Base-by-base conservation (phyloP, 108 stramenopile species). In the Conticribra guillardii region DNA sequence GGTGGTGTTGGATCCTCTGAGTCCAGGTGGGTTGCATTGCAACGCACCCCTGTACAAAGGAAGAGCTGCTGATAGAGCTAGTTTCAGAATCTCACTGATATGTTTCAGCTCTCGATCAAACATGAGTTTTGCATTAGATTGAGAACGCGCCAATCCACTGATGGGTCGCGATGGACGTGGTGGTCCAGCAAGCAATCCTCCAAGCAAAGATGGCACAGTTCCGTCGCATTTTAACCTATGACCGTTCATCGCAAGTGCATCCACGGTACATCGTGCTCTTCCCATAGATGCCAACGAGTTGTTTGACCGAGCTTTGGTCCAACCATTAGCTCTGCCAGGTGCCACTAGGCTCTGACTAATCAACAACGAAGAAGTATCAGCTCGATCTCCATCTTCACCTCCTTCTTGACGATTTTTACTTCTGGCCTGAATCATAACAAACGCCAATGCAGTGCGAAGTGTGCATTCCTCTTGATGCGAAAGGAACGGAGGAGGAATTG, bases 391-490 rank as follows among this genome's bases (percentile, higher is more conserved):
- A 14, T 27, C 19, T 14, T 5, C 9, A 21, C 53, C 41, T 9
- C 3, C 24, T 5, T 51, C 37, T 0, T 32, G 56, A 19, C 47
- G 65, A 17, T 37, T 46, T 33, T 60, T 60, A 17, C 47, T 67
- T 47, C 70, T 66, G 14, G 70, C 54, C 45, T 50, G 64, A 0
- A 63, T 64, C 58, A 71, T 71, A 16, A 57, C 70, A 61, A 79
- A 79, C 7, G 78, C 78, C 15, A 79, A 47, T 34, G 78, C 78
- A 31, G 78, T 79, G 17, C 60, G 53, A 28, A 79, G 50, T 17
- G 70, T 72, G 32, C 70, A 79, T 49, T 71, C 70, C 30, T 79
- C 78, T 31, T 67, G 52, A 31, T 79, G 78, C 0, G 78, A 79
- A 5, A 79, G 52, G 58, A 64, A 77, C 24, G 76, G 76, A n/a